phyloP scores from a whole-genome alignment of 345 rosid species.

The Corchorus olitorius region DNA sequence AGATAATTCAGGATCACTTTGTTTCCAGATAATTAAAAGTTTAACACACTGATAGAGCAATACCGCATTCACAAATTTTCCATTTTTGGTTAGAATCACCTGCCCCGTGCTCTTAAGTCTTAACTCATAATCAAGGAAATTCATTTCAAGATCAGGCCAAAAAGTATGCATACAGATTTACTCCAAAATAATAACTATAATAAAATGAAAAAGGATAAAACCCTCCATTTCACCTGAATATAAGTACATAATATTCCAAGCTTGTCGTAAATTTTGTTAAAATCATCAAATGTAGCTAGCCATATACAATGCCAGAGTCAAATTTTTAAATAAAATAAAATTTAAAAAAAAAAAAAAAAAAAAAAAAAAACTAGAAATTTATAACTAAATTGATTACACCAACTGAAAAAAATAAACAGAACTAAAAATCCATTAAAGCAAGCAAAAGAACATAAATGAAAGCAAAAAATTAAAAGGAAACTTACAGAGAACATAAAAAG shows the following conservation, averaged over 20 bases:
- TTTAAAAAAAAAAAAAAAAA: too few species aligned
- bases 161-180: background rate
- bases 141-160: background rate
- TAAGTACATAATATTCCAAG: background rate
- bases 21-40: background rate
- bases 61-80: background rate
- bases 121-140: slow-evolving; percentile 7
- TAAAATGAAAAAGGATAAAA: background rate
- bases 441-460: background rate
- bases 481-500: slow-evolving; percentile 92
- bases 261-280: background rate
- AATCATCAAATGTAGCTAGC: background rate
- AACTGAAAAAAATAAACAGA: background rate
- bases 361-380: background rate
- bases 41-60: background rate
- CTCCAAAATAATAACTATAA: background rate
- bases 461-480: slow-evolving; percentile 2
- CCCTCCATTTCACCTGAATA: background rate
- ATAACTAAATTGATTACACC: background rate
- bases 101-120: background rate
- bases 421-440: background rate
- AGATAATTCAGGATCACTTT: background rate
- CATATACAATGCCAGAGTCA: background rate
- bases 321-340: too few species aligned
- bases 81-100: background rate